Percentiles rank a stretch among this genome's conserved stretches.
Conservation (phyloP, 2,329 filamentous ascomycete species). For the Ramularia collo-cygni region DNA sequence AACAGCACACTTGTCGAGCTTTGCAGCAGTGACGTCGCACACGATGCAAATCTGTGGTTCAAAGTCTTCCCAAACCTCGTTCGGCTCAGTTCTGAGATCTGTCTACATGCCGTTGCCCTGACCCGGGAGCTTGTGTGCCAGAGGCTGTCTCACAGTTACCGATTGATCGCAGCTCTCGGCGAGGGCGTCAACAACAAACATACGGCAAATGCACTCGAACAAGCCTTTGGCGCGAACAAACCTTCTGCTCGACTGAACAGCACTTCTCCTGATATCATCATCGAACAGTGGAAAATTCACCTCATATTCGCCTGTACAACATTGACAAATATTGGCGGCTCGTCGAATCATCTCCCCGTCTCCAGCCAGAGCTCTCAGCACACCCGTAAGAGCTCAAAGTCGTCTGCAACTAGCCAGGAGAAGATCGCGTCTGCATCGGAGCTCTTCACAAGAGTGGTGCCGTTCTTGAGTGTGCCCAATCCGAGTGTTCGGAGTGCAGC, state of each 20-base stretch:
- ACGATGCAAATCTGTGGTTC: conserved; percentile 93
- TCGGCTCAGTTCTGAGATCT: conserved; percentile 81
- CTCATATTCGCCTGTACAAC: conserved; percentile 96
- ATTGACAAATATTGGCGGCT: conserved; percentile 64
- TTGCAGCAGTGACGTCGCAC: conserved; percentile 89
- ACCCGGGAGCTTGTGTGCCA: conserved; percentile 90
- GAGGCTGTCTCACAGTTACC: conserved; percentile 87
- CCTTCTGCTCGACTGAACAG: conserved; percentile 44
- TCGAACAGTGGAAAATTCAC: conserved; percentile 98
- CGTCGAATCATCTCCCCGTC: conserved; percentile 50
- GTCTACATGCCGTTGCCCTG: conserved; percentile 83
- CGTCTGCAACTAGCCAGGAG: conserved; percentile 54
- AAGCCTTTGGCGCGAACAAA: conserved; percentile 36
- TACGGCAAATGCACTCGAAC: conserved; percentile 53
- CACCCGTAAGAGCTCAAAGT: conserved; percentile 72
- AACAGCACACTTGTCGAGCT: conserved; percentile 86
- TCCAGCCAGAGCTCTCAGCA: conserved; percentile 58
- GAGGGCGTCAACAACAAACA: conserved; percentile 50
- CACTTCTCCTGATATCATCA: conserved; percentile 74
- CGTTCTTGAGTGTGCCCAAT: conserved; percentile 73
- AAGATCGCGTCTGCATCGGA: conserved; percentile 83
- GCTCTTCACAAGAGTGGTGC: conserved; percentile 86
- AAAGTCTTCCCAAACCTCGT: conserved; percentile 97
- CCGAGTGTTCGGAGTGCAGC: conserved; percentile 81
- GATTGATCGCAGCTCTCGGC: conserved; percentile 69